Base-by-base conservation (phyloP, 1,139 yeast species). In the Lodderomyces elongisporus region DNA sequence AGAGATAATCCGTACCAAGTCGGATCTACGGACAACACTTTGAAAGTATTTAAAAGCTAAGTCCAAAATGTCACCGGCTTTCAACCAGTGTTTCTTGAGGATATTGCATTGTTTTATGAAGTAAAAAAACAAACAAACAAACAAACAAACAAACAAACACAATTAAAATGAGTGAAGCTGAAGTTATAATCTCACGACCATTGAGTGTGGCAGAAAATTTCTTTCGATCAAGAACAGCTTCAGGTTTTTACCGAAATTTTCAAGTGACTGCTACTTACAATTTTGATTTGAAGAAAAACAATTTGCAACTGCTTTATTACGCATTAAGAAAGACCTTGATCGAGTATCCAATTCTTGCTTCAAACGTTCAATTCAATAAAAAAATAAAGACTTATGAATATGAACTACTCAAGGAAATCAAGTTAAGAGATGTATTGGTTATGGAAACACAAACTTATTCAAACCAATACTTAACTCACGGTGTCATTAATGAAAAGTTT, bases 171-270 rank as follows among this genome's bases (percentile, higher is more conserved):
- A 7, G 22, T 8, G 23, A 17, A 14, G 7, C 30, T 4, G 23
- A 24, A 4, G 14, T 27, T 12, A 14, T 41, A 9, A 26, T 39
- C 2, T 30, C 44, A 12, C 37, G 62, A 25, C 58, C 58, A 0
- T 52, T 66, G 38, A 58, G 68, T 31, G 36, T 44, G 4, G 48
- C 50, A n/a, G 73, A 67, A 38, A 55, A 60, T 42, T 60, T 61
- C 42, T 60, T 58, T 38, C 47, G 71, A 20, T 54, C 56, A 25
- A 43, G 73, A 35, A 58, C 61, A 5, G 56, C 56, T 4, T 43
- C 42, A 30, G 50, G 51, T 5, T 58, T 47, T 43, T 66, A 56
- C 39, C 44, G 51, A 9, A 59, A 56, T 36, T 67, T 67, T 42
- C 62, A 54, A 34, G 55, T 64, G 5, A 56, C 65, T 4, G 66